These are phyloP conservation scores for Botryotinia calthae DNA, from an alignment of 2,329 filamentous ascomycete species.

Conservation along the genomic window DNA sequence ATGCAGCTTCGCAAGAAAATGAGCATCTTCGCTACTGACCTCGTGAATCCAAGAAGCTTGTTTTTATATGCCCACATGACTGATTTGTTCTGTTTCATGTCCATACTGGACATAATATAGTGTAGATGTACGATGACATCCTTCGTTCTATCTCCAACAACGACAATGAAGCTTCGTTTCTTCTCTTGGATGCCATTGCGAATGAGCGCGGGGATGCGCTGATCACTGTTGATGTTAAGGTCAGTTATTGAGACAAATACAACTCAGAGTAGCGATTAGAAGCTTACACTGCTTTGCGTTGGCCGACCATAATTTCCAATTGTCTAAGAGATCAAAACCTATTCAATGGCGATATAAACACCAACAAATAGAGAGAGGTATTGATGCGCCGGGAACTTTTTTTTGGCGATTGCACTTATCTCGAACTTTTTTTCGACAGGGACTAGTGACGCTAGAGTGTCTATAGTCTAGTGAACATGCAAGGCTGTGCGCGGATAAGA, in stretches of 20 bases:
- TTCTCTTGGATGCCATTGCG: constrained; percentile 91
- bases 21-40: constrained; percentile 43
- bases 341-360: constrained; percentile 29
- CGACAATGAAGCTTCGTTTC: constrained; percentile 96
- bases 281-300: constrained; percentile 37
- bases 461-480: background rate
- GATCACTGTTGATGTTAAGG: constrained; percentile 57
- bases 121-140: constrained; percentile 95
- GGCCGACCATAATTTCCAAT: constrained; percentile 27
- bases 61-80: constrained; percentile 99
- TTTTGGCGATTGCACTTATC: constrained; percentile 22
- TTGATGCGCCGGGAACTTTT: constrained; percentile 21
- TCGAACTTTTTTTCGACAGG: constrained; percentile 20
- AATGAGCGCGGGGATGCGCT: constrained; percentile 86
- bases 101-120: constrained; percentile 85
- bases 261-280: constrained; percentile 20
- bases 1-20: constrained; percentile 3
- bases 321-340: constrained; percentile 14
- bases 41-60: constrained; percentile 90
- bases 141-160: constrained; percentile 91
- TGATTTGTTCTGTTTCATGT: constrained; percentile 93
- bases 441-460: background rate
- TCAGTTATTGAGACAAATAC: background rate
- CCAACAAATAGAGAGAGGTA: constrained; percentile 14
- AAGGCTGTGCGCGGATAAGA: constrained; percentile 1